A percentile compares a stretch with the other conserved stretches of the same genome.
Evolutionary conservation across 768 basidiomycete genomes (phyloP).

Genomic region (Amanita inopinata): DNA sequence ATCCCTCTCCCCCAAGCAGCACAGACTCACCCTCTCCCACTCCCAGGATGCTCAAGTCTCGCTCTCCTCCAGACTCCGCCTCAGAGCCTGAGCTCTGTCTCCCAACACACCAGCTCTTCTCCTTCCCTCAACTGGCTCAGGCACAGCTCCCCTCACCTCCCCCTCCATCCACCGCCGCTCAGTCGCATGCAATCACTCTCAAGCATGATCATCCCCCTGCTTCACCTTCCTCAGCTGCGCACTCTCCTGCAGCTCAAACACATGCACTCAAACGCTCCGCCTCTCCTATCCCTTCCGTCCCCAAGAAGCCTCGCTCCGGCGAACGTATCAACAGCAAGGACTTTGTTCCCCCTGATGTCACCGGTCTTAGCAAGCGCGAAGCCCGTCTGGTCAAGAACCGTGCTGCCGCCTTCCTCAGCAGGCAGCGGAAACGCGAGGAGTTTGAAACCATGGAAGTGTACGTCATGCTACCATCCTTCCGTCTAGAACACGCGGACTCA

Average conservation of each 20-base stretch:
- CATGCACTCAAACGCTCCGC: slow-evolving; percentile 33
- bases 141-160: slow-evolving; percentile 25
- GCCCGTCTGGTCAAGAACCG: slow-evolving; percentile 88
- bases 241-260: slow-evolving; percentile 17
- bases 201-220: slow-evolving; percentile 14
- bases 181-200: neutral
- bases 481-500: slow-evolving; percentile 11
- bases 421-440: slow-evolving; percentile 88
- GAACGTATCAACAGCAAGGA: slow-evolving; percentile 62
- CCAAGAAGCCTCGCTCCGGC: slow-evolving; percentile 36
- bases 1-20: slow-evolving; percentile 40
- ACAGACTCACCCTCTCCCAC: slow-evolving; percentile 37
- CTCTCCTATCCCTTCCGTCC: slow-evolving; percentile 26
- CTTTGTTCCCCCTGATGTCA: slow-evolving; percentile 82
- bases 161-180: slow-evolving; percentile 14
- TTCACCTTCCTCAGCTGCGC: slow-evolving; percentile 14
- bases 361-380: slow-evolving; percentile 82
- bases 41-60: slow-evolving; percentile 41
- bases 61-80: slow-evolving; percentile 32
- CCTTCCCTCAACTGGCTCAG: slow-evolving; percentile 31
- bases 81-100: slow-evolving; percentile 46
- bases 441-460: slow-evolving; percentile 88
- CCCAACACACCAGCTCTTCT: slow-evolving; percentile 67
- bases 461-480: slow-evolving; percentile 25
- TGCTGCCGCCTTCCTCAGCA: slow-evolving; percentile 83